These are phyloP conservation scores for Acidiella bohemica DNA, from an alignment of 495 filamentous ascomycete species.

Conservation along the genomic window DNA sequence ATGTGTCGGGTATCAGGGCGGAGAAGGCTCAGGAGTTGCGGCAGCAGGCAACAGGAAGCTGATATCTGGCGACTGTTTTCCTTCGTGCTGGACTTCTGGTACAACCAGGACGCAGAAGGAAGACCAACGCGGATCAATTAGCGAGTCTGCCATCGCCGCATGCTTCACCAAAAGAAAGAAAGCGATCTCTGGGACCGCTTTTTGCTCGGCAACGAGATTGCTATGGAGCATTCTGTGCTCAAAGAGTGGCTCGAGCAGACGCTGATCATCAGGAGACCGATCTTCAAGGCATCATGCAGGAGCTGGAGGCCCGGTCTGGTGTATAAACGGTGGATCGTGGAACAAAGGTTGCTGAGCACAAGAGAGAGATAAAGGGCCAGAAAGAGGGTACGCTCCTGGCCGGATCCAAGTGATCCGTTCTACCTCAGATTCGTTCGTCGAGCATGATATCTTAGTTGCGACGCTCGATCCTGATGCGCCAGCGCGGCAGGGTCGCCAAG, in stretches of 20 bases:
- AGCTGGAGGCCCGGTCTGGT: conserved; percentile 54
- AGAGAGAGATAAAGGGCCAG: conserved; percentile 77
- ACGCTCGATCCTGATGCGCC: conserved; percentile 88
- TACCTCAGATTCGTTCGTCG: conserved; percentile 35
- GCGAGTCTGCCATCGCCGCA: conserved; percentile 34
- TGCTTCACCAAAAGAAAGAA: conserved; percentile 47
- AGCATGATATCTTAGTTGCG: no score
- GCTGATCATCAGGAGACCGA: conserved; percentile 49
- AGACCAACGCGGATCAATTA: conserved; percentile 34
- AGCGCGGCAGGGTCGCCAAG: conserved; percentile 55
- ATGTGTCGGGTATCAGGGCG: conserved; percentile 6
- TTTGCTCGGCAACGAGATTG: conserved; percentile 51
- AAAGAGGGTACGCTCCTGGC: conserved; percentile 57
- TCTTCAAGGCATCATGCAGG: conserved; percentile 59
- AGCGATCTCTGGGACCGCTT: conserved; percentile 54
- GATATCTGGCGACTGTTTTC: conserved; percentile 82
- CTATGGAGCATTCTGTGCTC: conserved; percentile 58
- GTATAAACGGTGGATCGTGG: conserved; percentile 56
- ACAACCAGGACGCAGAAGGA: conserved; percentile 25
- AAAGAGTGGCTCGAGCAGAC: conserved; percentile 72
- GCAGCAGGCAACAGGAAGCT: conserved; percentile 54
- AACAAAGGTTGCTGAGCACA: conserved; percentile 81
- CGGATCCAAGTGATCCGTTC: conserved; percentile 39
- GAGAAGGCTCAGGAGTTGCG: conserved; percentile 38
- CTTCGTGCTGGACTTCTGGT: conserved; percentile 43